phyloP scores from a whole-genome alignment of 2,329 filamentous ascomycete species.

The Venturiaceae sp. region DNA sequence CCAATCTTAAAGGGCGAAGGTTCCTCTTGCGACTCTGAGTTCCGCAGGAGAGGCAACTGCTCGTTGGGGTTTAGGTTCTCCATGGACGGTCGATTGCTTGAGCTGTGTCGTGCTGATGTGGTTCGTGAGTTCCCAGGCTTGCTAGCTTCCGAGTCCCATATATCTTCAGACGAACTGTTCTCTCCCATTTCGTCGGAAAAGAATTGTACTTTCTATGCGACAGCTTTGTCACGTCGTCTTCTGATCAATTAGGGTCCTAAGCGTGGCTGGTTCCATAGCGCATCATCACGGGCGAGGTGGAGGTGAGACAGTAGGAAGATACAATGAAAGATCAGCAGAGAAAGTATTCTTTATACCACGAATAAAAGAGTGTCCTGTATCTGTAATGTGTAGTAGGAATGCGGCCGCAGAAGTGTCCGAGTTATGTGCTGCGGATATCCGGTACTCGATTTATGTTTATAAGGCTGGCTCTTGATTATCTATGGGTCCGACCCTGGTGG shows the following conservation, averaged over 20 bases:
- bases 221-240: background rate
- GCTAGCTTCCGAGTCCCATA: background rate
- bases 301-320: background rate
- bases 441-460: too few species aligned
- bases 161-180: background rate
- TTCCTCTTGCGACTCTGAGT: constrained; percentile 20
- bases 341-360: too few species aligned
- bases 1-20: constrained; percentile 12
- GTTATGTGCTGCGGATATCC: too few species aligned
- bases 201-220: background rate
- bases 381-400: background rate
- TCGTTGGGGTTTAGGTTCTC: constrained; percentile 18
- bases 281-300: background rate
- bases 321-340: background rate
- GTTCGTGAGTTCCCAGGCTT: background rate
- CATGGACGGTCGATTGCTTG: background rate
- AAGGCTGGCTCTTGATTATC: too few species aligned
- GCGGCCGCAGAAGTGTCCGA: too few species aligned
- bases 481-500: too few species aligned
- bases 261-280: background rate
- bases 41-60: constrained; percentile 22
- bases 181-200: too few species aligned
- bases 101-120: background rate
- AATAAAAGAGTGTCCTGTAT: background rate
- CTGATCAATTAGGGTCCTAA: background rate